phyloP scores from a whole-genome alignment of 306 rosid genomes.

The Rosa rugosa region DNA sequence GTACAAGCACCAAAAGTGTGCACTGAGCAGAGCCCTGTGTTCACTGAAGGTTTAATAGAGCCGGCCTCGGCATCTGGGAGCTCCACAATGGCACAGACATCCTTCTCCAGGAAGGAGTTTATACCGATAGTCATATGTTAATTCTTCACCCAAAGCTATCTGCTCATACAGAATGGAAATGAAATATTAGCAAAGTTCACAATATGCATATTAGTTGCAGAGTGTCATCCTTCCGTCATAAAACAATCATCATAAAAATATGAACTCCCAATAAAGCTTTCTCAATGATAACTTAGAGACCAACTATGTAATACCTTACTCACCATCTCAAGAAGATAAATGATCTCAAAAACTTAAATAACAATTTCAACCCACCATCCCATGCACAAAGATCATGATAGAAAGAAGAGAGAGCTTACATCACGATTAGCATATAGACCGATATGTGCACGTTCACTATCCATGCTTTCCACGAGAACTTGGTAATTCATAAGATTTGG shows the following conservation, averaged over 20 bases:
- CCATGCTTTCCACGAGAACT: slow-evolving; percentile 99
- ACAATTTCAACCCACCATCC: background rate
- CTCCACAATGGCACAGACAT: slow-evolving; percentile 63
- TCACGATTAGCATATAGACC: slow-evolving; percentile 89
- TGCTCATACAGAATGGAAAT: slow-evolving; percentile 37
- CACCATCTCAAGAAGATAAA: background rate
- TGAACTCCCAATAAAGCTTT: slow-evolving; percentile 14
- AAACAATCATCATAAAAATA: slow-evolving; percentile 1
- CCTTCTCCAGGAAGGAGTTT: slow-evolving; percentile 61
- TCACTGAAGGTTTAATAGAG: slow-evolving; percentile 35
- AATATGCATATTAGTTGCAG: background rate
- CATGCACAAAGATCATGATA: slow-evolving; percentile 6
- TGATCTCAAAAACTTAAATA: background rate
- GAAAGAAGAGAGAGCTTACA: slow-evolving; percentile 52
- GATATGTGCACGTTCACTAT: slow-evolving; percentile 66
- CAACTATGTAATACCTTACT: background rate
- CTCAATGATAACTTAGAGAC: background rate
- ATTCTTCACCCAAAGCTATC: slow-evolving; percentile 90
- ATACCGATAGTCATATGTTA: slow-evolving; percentile 65
- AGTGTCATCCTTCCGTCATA: slow-evolving; percentile 10
- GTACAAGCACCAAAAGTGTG: slow-evolving; percentile 21
- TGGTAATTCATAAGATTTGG: slow-evolving; percentile 87
- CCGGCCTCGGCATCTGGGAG: slow-evolving; percentile 64
- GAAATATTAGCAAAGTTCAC: background rate
- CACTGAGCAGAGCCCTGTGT: slow-evolving; percentile 15